A percentile compares a stretch with the other conserved stretches of the same genome.
Evolutionary conservation across 2,329 filamentous ascomycete genomes (phyloP).

Genomic region (Lecanicillium sp.): DNA sequence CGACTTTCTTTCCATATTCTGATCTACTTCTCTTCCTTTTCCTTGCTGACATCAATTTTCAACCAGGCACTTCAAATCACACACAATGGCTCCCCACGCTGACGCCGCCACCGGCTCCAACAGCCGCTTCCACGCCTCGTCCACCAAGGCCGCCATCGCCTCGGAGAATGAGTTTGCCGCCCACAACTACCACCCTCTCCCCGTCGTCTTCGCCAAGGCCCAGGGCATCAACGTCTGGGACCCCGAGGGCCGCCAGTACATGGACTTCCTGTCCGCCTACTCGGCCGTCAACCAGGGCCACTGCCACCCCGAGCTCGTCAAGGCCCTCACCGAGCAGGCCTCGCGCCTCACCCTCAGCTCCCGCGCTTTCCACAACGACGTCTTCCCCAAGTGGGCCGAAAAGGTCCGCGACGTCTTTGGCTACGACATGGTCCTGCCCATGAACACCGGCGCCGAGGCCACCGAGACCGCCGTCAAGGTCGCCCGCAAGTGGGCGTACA

Average conservation of each 20-base stretch:
- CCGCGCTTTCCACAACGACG: slow-evolving; percentile 95
- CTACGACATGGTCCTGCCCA: slow-evolving; percentile 96
- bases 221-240: slow-evolving; percentile 91
- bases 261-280: slow-evolving; percentile 97
- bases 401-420: slow-evolving; percentile 85
- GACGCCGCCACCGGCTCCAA: slow-evolving; percentile 24
- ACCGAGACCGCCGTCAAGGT: slow-evolving; percentile 96
- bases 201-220: slow-evolving; percentile 84
- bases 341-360: slow-evolving; percentile 85
- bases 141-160: slow-evolving; percentile 72
- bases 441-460: slow-evolving; percentile 96
- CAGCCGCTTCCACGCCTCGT: slow-evolving; percentile 63
- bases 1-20: not conserved
- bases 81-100: slow-evolving; percentile 55
- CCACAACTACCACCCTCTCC: slow-evolving; percentile 98
- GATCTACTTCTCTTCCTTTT: not conserved
- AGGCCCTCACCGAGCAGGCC: slow-evolving; percentile 84
- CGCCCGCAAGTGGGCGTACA: slow-evolving; percentile 96
- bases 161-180: slow-evolving; percentile 80
- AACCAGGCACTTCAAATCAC: not conserved
- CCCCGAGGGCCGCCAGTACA: slow-evolving; percentile 88
- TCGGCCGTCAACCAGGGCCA: slow-evolving; percentile 97
- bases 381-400: slow-evolving; percentile 92
- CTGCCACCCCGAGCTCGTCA: slow-evolving; percentile 93
- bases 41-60: not conserved